Base-by-base conservation (phyloP, 768 basidiomycete genomes). In the Podaxis carcinomalis region DNA sequence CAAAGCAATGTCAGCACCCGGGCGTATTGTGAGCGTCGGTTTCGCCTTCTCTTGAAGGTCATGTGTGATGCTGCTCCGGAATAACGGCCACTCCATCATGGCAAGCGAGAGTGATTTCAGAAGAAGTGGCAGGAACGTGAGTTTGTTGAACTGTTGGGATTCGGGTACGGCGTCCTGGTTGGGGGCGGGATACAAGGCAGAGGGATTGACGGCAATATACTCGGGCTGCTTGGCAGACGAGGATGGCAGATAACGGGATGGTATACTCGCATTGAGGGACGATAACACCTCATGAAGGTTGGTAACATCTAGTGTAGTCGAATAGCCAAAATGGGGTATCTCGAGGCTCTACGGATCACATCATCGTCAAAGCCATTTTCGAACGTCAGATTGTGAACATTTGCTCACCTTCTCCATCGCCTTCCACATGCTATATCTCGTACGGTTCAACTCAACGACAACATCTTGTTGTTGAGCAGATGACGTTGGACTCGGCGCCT, bases 261-360 rank as follows among this genome's bases (percentile, higher is more conserved):
- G 92, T 62, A 94, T 92, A 66, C 89, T 77, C 0, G 81, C 72
- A 66, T 88, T 93, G 39, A 94, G 76, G 10, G 70, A 65, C 1
- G 89, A 88, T 4, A 93, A 74, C 14, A 90, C 64, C 13, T 78
- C 72, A 68, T 90, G 80, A 28, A 93, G 74, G 0, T 79, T 78
- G 0, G 92, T 93, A 40, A 94, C 74, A 68, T 94, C 92, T 11
- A 94, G 73, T 0, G 81, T 84, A 0, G 89, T 87, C 2, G 90
- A 83, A 67, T 92, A 93, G 64, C 91, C 90, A 64, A 95, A 95
- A 67, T 90, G 90, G 16, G 93, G 92, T 65, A 94, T 89, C 67
- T 89, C 85, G 56, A 95, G 78, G 66, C 92, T 92, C 92, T 92
- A 65, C 4, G 66, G 57, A 16, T 47, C 37, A 47, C 16, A 19